These are phyloP conservation scores for Fusarium sororula DNA, from an alignment of 2,329 filamentous ascomycete genomes.

Conservation along the genomic window DNA sequence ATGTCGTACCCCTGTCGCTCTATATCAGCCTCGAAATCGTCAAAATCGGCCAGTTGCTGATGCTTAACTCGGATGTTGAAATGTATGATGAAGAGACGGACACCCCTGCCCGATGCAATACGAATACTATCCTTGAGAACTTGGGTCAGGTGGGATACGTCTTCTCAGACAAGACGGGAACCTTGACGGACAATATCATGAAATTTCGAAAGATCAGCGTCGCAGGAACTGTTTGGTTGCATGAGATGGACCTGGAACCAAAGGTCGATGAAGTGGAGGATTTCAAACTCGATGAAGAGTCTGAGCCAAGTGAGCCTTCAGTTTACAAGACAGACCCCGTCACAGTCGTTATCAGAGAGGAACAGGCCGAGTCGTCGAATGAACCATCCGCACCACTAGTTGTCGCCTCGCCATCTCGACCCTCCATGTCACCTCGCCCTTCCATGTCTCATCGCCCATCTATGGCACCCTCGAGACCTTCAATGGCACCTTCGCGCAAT, in stretches of 20 bases:
- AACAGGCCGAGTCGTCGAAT: conserved; percentile 24
- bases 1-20: conserved; percentile 88
- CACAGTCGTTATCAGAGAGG: conserved; percentile 46
- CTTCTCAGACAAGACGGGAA: conserved; percentile 95
- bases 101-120: conserved; percentile 88
- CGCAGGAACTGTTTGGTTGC: conserved; percentile 88
- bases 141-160: conserved; percentile 89
- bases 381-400: conserved; percentile 18
- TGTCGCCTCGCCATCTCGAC: conserved; percentile 44
- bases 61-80: conserved; percentile 81
- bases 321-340: conserved; percentile 43
- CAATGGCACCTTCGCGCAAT: conserved; percentile 42
- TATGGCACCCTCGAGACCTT: conserved; percentile 40
- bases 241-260: conserved; percentile 74
- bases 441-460: conserved; percentile 39
- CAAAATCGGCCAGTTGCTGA: conserved; percentile 80
- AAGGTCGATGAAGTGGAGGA: conserved; percentile 39
- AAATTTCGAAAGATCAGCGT: conserved; percentile 93
- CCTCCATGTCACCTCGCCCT: conserved; percentile 40
- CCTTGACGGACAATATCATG: conserved; percentile 94
- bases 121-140: conserved; percentile 94
- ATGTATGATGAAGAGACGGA: conserved; percentile 91
- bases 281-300: conserved; percentile 30
- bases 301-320: conserved; percentile 39
- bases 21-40: conserved; percentile 92